Base-by-base conservation (phyloP, 2,329 filamentous ascomycete genomes). In the Furcasterigmium furcatum region DNA sequence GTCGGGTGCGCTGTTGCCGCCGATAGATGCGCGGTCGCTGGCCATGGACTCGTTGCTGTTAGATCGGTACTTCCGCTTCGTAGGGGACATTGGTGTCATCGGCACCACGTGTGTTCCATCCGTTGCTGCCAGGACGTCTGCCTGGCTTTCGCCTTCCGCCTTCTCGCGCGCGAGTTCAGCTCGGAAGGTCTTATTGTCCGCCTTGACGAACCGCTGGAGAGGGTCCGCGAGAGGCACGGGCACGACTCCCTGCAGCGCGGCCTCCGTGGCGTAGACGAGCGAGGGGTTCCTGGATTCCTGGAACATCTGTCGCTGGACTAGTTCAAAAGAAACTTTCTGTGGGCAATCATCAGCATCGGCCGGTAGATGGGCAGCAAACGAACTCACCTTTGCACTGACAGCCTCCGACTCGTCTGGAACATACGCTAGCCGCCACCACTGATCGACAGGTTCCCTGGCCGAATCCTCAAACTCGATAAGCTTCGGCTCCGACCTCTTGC, bases 391-490 rank as follows among this genome's bases (percentile, higher is more conserved):
- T 14, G 72, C 63, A 51, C 65, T 70, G 22, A 74, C 63, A n/a
- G 74, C 71, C 40, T 66, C 61, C 6, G 63, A 53, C 10, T 67
- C 67, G 14, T 61, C 55, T 12, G 64, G 56, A 19, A 59, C 57
- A 49, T 72, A 77, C 29, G 70, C 63, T 38, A 81, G 61, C 51
- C 71, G 71, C 78, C 78, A 82, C 78, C 78, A 82, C 54, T 80
- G 77, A 43, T 79, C 76, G 14, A 50, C 51, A 4, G 62, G 43
- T 10, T 24, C n/a, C 9, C n/a, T 16, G 8, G 34, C 34, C 4
- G 51, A 47, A 25, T 64, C 67, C 1, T 61, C 66, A n/a, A 73
- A 40, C 14, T 75, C 70, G 41, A 72, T 70, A 25, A 73, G 55
- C 42, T 72, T 64, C 5, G 59, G 58, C 44, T 70, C 67, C 14